Percentiles rank a stretch among this genome's conserved stretches.
Conservation (phyloP, 345 rosid species). For the Excoecaria cochinchinensis region DNA sequence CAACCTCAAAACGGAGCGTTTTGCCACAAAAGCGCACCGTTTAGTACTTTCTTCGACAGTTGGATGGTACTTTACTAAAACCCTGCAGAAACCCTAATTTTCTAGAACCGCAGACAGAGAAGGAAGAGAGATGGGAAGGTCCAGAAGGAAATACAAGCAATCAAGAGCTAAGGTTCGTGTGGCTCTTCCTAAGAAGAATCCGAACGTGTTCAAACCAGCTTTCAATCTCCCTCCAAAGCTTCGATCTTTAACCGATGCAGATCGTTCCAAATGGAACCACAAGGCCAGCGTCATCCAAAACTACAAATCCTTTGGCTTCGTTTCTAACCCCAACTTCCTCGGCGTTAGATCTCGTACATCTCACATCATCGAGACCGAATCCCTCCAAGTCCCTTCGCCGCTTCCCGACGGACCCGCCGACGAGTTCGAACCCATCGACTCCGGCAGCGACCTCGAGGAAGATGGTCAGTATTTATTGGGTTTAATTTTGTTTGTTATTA, state of each 20-base stretch:
- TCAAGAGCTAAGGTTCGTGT: slow-evolving; percentile 79
- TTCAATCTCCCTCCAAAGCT: slow-evolving; percentile 89
- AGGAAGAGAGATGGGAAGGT: slow-evolving; percentile 64
- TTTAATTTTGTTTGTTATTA: not conserved
- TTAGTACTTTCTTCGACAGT: not conserved
- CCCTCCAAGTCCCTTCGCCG: slow-evolving; percentile 67
- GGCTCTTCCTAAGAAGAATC: slow-evolving; percentile 80
- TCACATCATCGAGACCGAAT: slow-evolving; percentile 58
- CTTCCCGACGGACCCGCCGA: slow-evolving; percentile 37
- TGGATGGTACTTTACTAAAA: not conserved
- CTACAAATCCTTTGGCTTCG: slow-evolving; percentile 86
- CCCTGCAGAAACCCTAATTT: slow-evolving; percentile 12
- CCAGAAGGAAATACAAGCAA: slow-evolving; percentile 79
- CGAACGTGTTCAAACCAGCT: slow-evolving; percentile 69
- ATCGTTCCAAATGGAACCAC: slow-evolving; percentile 68
- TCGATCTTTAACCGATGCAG: slow-evolving; percentile 54
- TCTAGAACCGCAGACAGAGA: not conserved
- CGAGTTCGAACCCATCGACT: slow-evolving; percentile 57
- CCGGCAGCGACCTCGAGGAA: slow-evolving; percentile 94
- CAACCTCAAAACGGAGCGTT: too few species aligned
- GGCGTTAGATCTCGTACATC: slow-evolving; percentile 72
- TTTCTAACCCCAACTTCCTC: slow-evolving; percentile 82
- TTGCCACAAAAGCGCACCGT: not conserved
- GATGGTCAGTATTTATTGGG: slow-evolving; percentile 49
- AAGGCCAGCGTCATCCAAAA: slow-evolving; percentile 73